Evolutionary conservation across 164 flowering plant genomes (phyloP).

Genomic region (grape (Vitis vinifera)): DNA sequence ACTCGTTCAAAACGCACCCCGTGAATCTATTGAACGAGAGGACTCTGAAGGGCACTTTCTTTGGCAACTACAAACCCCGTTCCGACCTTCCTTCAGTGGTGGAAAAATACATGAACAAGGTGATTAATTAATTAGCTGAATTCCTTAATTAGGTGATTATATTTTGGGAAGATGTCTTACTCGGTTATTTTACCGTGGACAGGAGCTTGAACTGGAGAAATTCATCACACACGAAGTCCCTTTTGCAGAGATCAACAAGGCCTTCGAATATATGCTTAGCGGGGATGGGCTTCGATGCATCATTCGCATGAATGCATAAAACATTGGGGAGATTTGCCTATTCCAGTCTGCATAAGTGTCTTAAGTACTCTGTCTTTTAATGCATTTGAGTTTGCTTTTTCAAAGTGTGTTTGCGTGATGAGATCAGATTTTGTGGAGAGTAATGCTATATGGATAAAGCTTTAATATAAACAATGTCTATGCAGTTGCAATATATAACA

Average conservation of each 20-base stretch:
- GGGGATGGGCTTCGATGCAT: slow-evolving; percentile 8
- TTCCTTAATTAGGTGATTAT: too few relatives aligned
- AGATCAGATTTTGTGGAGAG: too few relatives aligned
- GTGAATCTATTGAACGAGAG: slow-evolving; percentile 27
- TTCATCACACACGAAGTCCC: slow-evolving; percentile 11
- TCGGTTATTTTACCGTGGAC: neutral
- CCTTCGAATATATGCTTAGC: slow-evolving; percentile 6
- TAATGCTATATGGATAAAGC: too few relatives aligned
- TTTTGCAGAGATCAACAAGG: slow-evolving; percentile 13
- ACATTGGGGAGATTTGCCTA: too few relatives aligned
- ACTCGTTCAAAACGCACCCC: slow-evolving; percentile 23
- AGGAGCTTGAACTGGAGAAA: slow-evolving; percentile 6
- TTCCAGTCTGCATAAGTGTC: too few relatives aligned
- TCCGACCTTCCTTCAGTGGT: slow-evolving; percentile 37
- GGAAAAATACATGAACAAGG: slow-evolving; percentile 31
- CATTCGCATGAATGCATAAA: neutral
- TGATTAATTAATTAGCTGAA: neutral
- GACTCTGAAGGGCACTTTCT: slow-evolving; percentile 38
- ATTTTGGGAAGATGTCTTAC: too few relatives aligned
- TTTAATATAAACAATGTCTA: too few relatives aligned
- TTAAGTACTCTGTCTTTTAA: too few relatives aligned
- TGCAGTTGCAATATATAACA: too few relatives aligned
- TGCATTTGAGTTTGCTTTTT: too few relatives aligned
- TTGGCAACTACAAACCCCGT: slow-evolving; percentile 38
- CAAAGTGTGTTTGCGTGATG: too few relatives aligned